Evolutionary conservation across 495 filamentous ascomycete genomes (phyloP).

Genomic region (Penicillium cataractarum): DNA sequence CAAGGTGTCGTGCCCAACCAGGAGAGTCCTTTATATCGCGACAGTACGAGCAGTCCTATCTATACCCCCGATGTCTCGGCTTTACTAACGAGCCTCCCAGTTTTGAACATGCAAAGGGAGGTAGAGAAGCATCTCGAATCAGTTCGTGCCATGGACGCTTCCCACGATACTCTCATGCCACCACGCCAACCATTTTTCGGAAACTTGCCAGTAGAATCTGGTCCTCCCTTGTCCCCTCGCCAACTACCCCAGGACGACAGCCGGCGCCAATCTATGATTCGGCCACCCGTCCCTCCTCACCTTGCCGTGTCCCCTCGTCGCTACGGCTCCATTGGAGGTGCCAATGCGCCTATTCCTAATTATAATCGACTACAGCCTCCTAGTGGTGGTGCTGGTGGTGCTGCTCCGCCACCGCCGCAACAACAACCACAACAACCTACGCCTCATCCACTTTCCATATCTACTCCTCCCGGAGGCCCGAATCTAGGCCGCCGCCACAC

Average conservation of each 20-base stretch:
- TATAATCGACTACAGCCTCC: conserved; percentile 63
- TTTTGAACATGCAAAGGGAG: conserved; percentile 78
- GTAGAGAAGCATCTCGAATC: conserved; percentile 83
- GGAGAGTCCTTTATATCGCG: conserved; percentile 59
- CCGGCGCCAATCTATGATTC: conserved; percentile 65
- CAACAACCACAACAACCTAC: conserved; percentile 64
- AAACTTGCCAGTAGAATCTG: conserved; percentile 66
- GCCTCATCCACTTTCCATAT: conserved; percentile 77
- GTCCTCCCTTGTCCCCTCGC: conserved; percentile 86
- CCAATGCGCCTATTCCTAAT: conserved; percentile 67
- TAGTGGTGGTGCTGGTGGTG: background rate
- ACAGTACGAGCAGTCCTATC: conserved; percentile 44
- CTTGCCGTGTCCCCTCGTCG: conserved; percentile 77
- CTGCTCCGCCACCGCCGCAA: conserved; percentile 60
- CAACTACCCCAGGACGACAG: conserved; percentile 86
- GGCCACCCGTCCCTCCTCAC: conserved; percentile 78
- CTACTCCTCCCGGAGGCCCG: conserved; percentile 68
- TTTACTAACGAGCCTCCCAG: conserved; percentile 48
- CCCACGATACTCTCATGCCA: conserved; percentile 73
- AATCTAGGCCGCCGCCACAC: conserved; percentile 87
- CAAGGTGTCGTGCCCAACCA: conserved; percentile 70
- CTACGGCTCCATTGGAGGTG: conserved; percentile 81
- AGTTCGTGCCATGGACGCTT: conserved; percentile 70
- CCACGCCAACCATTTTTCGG: conserved; percentile 77
- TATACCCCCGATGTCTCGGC: background rate